Evolutionary conservation across 2,329 filamentous ascomycete genomes (phyloP), one percentile per base, ranked within the genome.

Genomic region (Daldinia eschscholtzii): DNA sequence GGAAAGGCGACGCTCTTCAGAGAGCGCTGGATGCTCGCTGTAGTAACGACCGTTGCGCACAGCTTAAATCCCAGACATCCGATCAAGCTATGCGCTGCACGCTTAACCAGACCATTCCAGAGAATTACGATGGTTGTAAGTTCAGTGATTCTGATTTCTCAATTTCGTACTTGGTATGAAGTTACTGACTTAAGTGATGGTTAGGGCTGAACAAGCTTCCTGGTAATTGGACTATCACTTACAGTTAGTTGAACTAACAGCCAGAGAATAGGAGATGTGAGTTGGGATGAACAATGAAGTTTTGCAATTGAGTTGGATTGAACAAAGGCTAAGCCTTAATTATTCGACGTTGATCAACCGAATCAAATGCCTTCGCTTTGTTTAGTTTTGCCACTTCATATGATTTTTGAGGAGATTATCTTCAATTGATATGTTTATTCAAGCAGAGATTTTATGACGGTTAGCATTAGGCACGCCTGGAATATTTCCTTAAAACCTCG

Each of bases 1-100:
- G 77, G 77, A 78, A 79, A 56, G 76, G 74, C 62, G 76, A 79
- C 53, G 57, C 76, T 15, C 71, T 79, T n/a, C 78, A 80, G 67
- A 74, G 67, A n/a, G 73, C 73, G 2, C 60, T 74, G 56, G 50
- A 70, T 52, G 68, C 72, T 55, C 61, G 69, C 37, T 81, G 79
- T 73, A 76, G 76, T 70, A 74, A 67, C 30, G 70, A 73, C 23
- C 55, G 60, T 10, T 74, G 72, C 66, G 56, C 57, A 2, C 64
- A 69, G 64, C 67, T 75, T 26, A 57, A 63, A 41, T 67, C 67
- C 1, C 72, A 73, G 67, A 68, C 66, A 9, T 58, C 71, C 3
- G 67, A 72, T n/a, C 59, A 68, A 10, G 73, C 71, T 20, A 73
- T 53, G 65, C 42, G 18, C 33, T 70, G 67, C 37, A 72, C 67